phyloP scores from a whole-genome alignment of 768 basidiomycete genomes.

The Hygrophoropsis aurantiaca region DNA sequence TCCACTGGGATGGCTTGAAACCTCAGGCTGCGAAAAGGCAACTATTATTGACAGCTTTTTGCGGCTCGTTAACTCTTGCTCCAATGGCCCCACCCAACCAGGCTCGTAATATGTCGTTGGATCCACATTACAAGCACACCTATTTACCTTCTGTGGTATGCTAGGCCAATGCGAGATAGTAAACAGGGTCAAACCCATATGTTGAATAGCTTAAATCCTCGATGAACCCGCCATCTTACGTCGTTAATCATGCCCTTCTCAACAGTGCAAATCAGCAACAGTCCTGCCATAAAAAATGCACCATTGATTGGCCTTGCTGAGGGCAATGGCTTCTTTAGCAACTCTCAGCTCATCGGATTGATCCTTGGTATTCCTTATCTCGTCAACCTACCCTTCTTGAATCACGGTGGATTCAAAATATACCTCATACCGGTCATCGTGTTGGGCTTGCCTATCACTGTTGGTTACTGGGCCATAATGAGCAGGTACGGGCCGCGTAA shows the following conservation, averaged over 20 bases:
- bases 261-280: conserved; percentile 61
- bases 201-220: no score
- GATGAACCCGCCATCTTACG: no score
- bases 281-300: conserved; percentile 81
- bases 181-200: no score
- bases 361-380: conserved; percentile 82
- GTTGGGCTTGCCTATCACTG: conserved; percentile 71
- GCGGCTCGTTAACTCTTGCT: no score
- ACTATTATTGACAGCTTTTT: no score
- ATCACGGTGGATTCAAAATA: conserved; percentile 80
- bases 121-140: no score
- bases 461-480: conserved; percentile 89
- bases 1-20: no score
- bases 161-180: no score
- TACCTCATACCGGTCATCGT: conserved; percentile 79
- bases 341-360: conserved; percentile 72
- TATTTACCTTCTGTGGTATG: no score
- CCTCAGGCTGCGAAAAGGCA: no score
- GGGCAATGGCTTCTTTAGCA: conserved; percentile 84
- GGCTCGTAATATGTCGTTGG: no score
- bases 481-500: conserved; percentile 77
- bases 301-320: conserved; percentile 80
- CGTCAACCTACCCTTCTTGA: conserved; percentile 83
- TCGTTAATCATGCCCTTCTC: conserved; percentile 36
- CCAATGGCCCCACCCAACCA: no score